These are phyloP conservation scores for Boletus reticuloceps DNA, from an alignment of 768 basidiomycete genomes.

Conservation along the genomic window DNA sequence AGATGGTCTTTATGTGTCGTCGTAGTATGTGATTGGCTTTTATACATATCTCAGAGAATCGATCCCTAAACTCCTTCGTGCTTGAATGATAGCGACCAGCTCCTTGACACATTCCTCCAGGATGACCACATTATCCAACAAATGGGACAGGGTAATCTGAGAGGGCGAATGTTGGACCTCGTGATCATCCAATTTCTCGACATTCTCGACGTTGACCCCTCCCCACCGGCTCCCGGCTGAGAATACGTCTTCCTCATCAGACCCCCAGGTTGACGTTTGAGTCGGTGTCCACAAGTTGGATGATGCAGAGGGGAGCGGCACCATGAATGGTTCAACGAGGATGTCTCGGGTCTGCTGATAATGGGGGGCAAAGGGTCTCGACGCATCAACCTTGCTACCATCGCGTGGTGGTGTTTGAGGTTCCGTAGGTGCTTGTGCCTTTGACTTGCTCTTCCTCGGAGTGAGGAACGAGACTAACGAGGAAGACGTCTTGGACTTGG, in stretches of 20 bases:
- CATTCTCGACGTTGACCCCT: conserved; percentile 26
- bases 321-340: conserved; percentile 66
- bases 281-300: conserved; percentile 65
- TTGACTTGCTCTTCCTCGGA: conserved; percentile 64
- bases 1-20: background rate
- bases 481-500: conserved; percentile 53
- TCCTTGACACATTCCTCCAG: conserved; percentile 96
- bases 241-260: conserved; percentile 74
- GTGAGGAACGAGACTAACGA: conserved; percentile 77
- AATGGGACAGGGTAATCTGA: conserved; percentile 70
- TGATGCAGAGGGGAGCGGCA: conserved; percentile 46
- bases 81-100: conserved; percentile 80
- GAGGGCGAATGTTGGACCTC: conserved; percentile 33
- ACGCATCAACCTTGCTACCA: conserved; percentile 43
- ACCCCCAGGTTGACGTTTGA: conserved; percentile 48
- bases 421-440: conserved; percentile 33
- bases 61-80: conserved; percentile 78
- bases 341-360: conserved; percentile 77
- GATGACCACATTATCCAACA: conserved; percentile 93
- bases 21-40: conserved; percentile 8
- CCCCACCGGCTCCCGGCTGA: conserved; percentile 44
- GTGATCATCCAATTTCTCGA: conserved; percentile 18
- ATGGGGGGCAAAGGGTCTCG: conserved; percentile 82
- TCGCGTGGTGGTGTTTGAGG: conserved; percentile 46
- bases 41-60: conserved; percentile 77